Evolutionary conservation across 2,329 filamentous ascomycete species (phyloP).

Genomic region (Fusarium albidum): DNA sequence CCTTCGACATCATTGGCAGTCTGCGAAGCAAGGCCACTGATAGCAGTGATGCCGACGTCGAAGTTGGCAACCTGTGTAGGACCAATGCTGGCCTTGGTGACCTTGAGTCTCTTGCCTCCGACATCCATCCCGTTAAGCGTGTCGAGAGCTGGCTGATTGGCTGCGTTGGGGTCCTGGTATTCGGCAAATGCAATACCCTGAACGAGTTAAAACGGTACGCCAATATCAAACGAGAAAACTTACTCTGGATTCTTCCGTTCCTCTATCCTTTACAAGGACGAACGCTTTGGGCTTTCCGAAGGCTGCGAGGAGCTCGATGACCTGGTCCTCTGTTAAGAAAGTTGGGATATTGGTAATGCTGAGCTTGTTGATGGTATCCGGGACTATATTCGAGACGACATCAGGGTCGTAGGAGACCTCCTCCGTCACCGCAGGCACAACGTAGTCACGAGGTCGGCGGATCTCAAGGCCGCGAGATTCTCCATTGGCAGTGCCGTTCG

Average conservation of each 20-base stretch:
- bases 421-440: constrained; percentile 82
- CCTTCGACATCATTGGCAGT: constrained; percentile 80
- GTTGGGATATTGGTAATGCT: constrained; percentile 88
- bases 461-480: constrained; percentile 73
- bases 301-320: constrained; percentile 86
- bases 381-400: constrained; percentile 79
- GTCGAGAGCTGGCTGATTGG: constrained; percentile 87
- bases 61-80: constrained; percentile 91
- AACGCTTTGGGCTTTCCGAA: constrained; percentile 96
- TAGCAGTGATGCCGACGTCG: constrained; percentile 96
- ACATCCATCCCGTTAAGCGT: constrained; percentile 94
- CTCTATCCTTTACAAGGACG: constrained; percentile 84
- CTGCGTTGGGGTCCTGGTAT: constrained; percentile 75
- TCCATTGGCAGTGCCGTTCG: constrained; percentile 61
- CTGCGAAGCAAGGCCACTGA: constrained; percentile 96
- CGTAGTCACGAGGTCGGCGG: constrained; percentile 93
- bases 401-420: constrained; percentile 78
- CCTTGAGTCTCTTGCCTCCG: constrained; percentile 84
- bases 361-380: constrained; percentile 95
- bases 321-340: constrained; percentile 90
- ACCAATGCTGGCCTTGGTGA: constrained; percentile 89
- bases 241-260: constrained; percentile 87
- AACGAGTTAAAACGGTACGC: constrained; percentile 39
- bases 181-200: constrained; percentile 97
- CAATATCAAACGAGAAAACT: constrained; percentile 44